phyloP scores from a whole-genome alignment of 2,329 filamentous ascomycete species.

The Cercospora sojina region DNA sequence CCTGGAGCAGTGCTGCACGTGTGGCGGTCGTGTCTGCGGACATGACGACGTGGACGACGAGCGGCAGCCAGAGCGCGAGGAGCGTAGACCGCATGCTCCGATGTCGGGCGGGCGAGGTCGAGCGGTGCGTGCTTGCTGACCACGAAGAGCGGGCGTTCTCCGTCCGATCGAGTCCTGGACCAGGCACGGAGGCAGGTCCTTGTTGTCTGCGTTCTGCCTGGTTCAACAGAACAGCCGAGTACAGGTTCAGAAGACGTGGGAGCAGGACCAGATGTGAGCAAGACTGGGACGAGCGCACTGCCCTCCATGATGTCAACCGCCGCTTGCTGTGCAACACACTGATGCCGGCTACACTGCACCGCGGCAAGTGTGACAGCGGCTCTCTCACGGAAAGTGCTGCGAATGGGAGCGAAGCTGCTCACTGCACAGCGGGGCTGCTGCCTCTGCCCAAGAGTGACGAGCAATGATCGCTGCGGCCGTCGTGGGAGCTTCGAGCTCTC shows the following conservation, averaged over 20 bases:
- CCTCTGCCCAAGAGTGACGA: background rate
- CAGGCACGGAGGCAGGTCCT: background rate
- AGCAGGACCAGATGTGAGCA: background rate
- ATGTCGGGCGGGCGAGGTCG: background rate
- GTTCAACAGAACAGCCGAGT: background rate
- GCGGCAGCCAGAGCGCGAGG: background rate
- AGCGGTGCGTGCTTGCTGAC: background rate
- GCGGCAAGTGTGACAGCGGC: background rate
- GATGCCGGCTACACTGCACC: background rate
- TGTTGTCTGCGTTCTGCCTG: background rate
- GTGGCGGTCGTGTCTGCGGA: slow-evolving; percentile 6
- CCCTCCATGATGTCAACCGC: background rate
- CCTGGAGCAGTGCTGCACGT: slow-evolving; percentile 31
- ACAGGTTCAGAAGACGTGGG: background rate
- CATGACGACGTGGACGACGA: background rate
- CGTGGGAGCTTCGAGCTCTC: background rate
- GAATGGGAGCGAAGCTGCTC: background rate
- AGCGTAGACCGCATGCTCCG: background rate
- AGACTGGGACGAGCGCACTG: background rate
- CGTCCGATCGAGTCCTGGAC: background rate
- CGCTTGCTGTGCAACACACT: background rate
- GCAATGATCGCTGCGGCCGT: background rate
- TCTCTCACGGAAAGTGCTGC: background rate
- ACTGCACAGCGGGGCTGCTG: background rate
- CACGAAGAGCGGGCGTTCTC: background rate